phyloP scores from a whole-genome alignment of 1,284 basidiomycete species.

The Trichosporon faecale region DNA sequence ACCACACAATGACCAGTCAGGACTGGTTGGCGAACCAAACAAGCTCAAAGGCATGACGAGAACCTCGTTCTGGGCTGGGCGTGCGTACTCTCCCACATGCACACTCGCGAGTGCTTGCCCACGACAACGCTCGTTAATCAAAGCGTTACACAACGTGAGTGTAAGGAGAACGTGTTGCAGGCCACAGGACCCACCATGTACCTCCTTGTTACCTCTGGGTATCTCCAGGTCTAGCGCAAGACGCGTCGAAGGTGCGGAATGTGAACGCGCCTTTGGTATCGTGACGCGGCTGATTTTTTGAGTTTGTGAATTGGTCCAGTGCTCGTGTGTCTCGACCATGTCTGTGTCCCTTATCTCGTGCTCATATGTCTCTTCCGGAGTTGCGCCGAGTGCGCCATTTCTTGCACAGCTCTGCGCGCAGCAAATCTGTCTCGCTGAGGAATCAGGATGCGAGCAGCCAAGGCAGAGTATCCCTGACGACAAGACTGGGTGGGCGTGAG shows the following conservation, averaged over 20 bases:
- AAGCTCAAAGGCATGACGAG: neutral
- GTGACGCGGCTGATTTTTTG: slow-evolving; percentile 1
- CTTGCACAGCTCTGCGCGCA: neutral
- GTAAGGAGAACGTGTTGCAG: too few species aligned
- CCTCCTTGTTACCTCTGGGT: neutral
- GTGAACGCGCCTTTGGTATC: neutral
- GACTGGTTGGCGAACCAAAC: too few species aligned
- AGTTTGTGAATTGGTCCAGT: neutral
- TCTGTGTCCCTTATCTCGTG: too few species aligned
- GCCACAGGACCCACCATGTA: neutral
- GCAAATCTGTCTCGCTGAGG: neutral
- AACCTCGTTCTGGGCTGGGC: neutral
- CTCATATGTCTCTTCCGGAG: neutral
- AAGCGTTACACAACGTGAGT: neutral
- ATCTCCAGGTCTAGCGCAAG: too few species aligned
- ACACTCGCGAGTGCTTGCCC: neutral
- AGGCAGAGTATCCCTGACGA: neutral
- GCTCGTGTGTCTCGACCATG: neutral
- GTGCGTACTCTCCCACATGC: neutral
- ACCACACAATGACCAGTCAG: too few species aligned
- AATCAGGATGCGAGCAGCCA: too few species aligned
- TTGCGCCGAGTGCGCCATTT: neutral
- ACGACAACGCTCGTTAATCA: too few species aligned
- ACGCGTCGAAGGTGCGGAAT: neutral
- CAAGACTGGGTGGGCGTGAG: neutral